A percentile compares a stretch with the other conserved stretches of the same genome.
These are phyloP conservation scores for Leucosporidium creatinivorum DNA, from an alignment of 768 basidiomycete genomes.

Conservation along the genomic window DNA sequence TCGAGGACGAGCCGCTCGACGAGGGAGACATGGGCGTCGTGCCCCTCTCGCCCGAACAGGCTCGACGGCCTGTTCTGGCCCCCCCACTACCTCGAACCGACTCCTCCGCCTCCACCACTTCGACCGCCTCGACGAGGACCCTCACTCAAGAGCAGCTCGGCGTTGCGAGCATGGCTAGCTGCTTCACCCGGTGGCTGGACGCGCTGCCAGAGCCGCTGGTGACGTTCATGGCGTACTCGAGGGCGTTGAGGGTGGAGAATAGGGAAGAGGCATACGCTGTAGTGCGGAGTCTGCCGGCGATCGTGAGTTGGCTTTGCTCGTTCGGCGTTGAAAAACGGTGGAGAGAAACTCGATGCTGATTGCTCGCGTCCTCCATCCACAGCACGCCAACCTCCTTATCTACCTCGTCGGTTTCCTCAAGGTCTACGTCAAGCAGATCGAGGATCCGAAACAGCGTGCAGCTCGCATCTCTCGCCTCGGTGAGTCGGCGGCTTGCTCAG, in stretches of 20 bases:
- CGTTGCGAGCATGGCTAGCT: slow-evolving; percentile 7
- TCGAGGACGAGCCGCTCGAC: slow-evolving; percentile 1
- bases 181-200: slow-evolving; percentile 4
- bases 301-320: slow-evolving; percentile 7
- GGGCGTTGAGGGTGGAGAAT: slow-evolving; percentile 4
- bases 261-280: slow-evolving; percentile 22
- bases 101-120: too few relatives aligned
- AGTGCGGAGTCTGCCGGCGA: slow-evolving; percentile 4
- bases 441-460: background rate
- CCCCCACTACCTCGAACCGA: background rate
- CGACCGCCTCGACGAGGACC: background rate
- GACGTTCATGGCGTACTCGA: background rate
- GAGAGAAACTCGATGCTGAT: background rate
- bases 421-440: slow-evolving; percentile 39
- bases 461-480: slow-evolving; percentile 14
- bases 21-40: slow-evolving; percentile 21
- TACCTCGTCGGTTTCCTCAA: slow-evolving; percentile 83
- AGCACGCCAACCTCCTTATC: slow-evolving; percentile 49
- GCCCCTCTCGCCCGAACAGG: slow-evolving; percentile 3
- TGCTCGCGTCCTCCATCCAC: background rate
- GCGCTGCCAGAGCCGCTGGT: slow-evolving; percentile 22
- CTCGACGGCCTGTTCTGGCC: background rate
- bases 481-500: background rate
- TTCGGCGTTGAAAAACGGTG: background rate
- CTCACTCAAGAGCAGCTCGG: background rate